phyloP scores from a whole-genome alignment of 257 asterid species.

The Verbena officinalis region DNA sequence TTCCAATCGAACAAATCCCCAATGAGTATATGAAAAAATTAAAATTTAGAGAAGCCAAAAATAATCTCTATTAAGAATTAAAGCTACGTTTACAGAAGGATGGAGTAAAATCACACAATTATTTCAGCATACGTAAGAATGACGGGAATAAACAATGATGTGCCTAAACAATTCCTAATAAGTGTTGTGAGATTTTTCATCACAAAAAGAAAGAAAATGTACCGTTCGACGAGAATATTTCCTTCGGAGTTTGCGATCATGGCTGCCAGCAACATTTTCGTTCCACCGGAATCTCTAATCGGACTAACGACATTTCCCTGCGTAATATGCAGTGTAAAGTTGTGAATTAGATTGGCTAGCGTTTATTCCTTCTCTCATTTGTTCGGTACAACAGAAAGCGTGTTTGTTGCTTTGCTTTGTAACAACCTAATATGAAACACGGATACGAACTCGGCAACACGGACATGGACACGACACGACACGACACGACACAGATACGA shows the following conservation, averaged over 20 bases:
- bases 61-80: not conserved
- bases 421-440: too few relatives aligned
- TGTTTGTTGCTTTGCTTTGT: not conserved
- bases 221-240: slow-evolving; percentile 74
- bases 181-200: not conserved
- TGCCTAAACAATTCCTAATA: not conserved
- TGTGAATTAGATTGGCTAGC: not conserved
- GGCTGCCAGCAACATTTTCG: slow-evolving; percentile 57
- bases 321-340: not conserved
- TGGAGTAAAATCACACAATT: not conserved
- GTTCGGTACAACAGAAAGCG: not conserved
- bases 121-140: too few relatives aligned
- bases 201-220: not conserved
- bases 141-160: not conserved
- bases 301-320: not conserved
- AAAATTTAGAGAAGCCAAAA: not conserved
- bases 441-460: too few relatives aligned
- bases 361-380: not conserved
- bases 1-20: not conserved
- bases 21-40: not conserved
- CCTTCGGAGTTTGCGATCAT: slow-evolving; percentile 67
- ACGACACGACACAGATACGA: too few relatives aligned
- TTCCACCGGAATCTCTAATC: slow-evolving; percentile 14
- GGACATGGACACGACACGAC: too few relatives aligned
- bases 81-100: not conserved